Conservation (phyloP, 78 protist species). For the Polysphondylium violaceum region DNA sequence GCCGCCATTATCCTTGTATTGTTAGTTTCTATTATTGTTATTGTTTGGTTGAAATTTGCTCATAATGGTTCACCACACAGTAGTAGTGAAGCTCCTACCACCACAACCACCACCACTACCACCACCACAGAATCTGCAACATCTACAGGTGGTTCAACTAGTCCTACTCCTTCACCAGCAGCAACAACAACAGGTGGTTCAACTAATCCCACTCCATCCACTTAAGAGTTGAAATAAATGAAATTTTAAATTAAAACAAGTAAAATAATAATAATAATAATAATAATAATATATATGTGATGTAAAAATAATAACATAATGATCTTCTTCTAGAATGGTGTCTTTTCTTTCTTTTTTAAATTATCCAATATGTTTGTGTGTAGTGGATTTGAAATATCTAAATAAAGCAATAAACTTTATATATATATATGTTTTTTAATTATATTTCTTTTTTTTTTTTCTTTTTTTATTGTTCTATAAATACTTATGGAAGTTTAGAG, state of each 20-base stretch:
- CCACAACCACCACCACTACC: not conserved
- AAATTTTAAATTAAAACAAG: too few species aligned
- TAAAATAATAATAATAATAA: too few species aligned
- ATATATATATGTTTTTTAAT: not conserved
- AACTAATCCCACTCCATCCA: too few species aligned
- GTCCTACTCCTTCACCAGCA: not conserved
- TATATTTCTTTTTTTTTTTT: not conserved
- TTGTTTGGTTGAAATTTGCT: conserved; percentile 66
- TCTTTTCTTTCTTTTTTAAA: too few species aligned
- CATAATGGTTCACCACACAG: conserved; percentile 2
- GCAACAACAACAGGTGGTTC: conserved; percentile 12
- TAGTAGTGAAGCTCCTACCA: not conserved
- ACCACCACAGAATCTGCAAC: conserved; percentile 7
- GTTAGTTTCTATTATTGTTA: conserved; percentile 20
- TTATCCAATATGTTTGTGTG: too few species aligned
- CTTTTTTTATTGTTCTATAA: not conserved
- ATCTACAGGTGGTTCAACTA: not conserved
- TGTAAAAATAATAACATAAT: too few species aligned
- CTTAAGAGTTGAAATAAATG: too few species aligned
- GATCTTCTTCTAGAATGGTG: too few species aligned
- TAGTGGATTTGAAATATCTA: too few species aligned
- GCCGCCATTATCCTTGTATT: conserved; percentile 58
- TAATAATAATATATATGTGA: too few species aligned
- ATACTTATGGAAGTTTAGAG: conserved; percentile 46
- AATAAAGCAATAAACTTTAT: too few species aligned